These are phyloP conservation scores for Talaromyces amestolkiae DNA, from an alignment of 2,329 filamentous ascomycete species.

Conservation along the genomic window DNA sequence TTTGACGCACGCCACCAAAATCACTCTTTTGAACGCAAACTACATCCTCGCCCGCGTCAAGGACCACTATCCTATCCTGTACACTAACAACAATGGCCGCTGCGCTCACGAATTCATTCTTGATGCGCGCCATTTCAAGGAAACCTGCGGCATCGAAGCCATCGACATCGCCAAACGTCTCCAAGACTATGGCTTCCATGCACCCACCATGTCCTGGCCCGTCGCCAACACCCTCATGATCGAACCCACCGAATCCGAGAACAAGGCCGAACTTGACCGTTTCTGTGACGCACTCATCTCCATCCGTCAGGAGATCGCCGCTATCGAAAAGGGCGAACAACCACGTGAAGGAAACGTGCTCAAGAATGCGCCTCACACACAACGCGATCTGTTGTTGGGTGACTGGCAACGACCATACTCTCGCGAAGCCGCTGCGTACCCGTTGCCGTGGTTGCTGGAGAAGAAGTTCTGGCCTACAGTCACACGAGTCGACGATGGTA, in stretches of 20 bases:
- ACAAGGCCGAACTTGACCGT: slow-evolving; percentile 85
- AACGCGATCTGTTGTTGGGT: slow-evolving; percentile 71
- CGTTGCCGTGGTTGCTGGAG: slow-evolving; percentile 75
- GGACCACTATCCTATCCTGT: slow-evolving; percentile 85
- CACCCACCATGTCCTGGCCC: slow-evolving; percentile 95
- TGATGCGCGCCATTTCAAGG: slow-evolving; percentile 80
- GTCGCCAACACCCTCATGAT: slow-evolving; percentile 97
- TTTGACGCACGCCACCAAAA: slow-evolving; percentile 83
- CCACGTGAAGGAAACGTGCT: slow-evolving; percentile 77
- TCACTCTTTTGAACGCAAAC: slow-evolving; percentile 94
- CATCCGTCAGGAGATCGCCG: slow-evolving; percentile 80
- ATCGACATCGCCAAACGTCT: slow-evolving; percentile 96
- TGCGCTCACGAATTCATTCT: slow-evolving; percentile 98
- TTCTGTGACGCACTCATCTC: slow-evolving; percentile 87
- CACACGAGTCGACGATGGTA: slow-evolving; percentile 81
- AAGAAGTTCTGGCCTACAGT: slow-evolving; percentile 98
- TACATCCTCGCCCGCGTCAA: slow-evolving; percentile 88
- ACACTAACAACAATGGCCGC: slow-evolving; percentile 81
- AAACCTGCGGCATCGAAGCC: slow-evolving; percentile 77
- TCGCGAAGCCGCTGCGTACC: slow-evolving; percentile 82
- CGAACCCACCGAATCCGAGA: slow-evolving; percentile 92
- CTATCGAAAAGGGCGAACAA: slow-evolving; percentile 74
- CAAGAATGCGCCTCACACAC: slow-evolving; percentile 83
- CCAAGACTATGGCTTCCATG: slow-evolving; percentile 96
- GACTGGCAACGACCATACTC: slow-evolving; percentile 83